phyloP scores from a whole-genome alignment of 805 yeast species.

The Saturnispora galanensis region DNA sequence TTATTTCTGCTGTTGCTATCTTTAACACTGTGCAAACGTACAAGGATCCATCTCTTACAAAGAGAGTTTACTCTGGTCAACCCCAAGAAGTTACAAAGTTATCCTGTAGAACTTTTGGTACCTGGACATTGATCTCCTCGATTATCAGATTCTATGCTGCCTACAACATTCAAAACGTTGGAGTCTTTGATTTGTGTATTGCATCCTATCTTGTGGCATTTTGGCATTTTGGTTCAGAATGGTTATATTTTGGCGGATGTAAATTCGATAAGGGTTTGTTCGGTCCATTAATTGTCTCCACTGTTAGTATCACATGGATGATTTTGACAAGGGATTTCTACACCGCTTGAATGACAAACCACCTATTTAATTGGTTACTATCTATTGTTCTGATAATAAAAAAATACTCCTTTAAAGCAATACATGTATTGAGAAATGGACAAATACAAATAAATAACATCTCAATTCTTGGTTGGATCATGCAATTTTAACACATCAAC shows the following conservation, averaged over 20 bases:
- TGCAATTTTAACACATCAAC: conserved; percentile 78
- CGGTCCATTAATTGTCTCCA: conserved; percentile 81
- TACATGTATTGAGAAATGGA: not conserved
- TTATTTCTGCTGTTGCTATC: conserved; percentile 79
- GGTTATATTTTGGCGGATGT: conserved; percentile 71
- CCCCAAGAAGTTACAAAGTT: conserved; percentile 51
- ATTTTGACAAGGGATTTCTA: conserved; percentile 57
- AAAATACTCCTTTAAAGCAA: not conserved
- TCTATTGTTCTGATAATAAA: not conserved
- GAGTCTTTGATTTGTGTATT: conserved; percentile 68
- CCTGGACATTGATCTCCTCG: conserved; percentile 89
- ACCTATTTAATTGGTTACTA: not conserved
- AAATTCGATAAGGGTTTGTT: conserved; percentile 77
- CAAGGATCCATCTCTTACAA: conserved; percentile 57
- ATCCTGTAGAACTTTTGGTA: conserved; percentile 95
- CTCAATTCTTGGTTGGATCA: conserved; percentile 53
- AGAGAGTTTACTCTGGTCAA: conserved; percentile 61
- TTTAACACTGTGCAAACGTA: conserved; percentile 89
- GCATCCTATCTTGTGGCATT: conserved; percentile 78
- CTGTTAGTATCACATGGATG: conserved; percentile 78
- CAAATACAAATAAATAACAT: not conserved
- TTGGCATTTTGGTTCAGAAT: conserved; percentile 74
- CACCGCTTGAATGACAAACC: conserved; percentile 10
- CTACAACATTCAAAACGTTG: conserved; percentile 55
- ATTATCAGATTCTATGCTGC: conserved; percentile 84